Evolutionary conservation across 1,284 basidiomycete species (phyloP).

Genomic region (Ceratobasidium sp.): DNA sequence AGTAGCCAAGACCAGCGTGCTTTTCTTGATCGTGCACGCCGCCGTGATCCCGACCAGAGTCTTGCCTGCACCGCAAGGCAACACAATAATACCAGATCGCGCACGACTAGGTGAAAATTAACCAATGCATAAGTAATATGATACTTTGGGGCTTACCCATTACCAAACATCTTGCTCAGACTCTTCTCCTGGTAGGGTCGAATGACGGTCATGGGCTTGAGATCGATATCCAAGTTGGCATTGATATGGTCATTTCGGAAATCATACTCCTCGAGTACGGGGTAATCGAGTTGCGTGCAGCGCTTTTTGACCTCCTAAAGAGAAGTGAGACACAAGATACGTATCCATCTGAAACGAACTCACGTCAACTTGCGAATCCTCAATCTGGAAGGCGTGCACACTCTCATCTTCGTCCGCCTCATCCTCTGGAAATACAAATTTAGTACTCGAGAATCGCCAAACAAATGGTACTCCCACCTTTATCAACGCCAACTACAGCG

Average conservation of each 20-base stretch:
- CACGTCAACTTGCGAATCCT: constrained; percentile 91
- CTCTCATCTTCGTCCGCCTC: constrained; percentile 97
- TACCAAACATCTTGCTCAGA: constrained; percentile 98
- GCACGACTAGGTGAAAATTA: constrained; percentile 74
- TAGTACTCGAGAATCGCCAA: not conserved
- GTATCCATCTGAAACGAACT: constrained; percentile 52
- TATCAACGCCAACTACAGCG: constrained; percentile 91
- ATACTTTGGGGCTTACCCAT: constrained; percentile 71
- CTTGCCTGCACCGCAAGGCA: constrained; percentile 99
- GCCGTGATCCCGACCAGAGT: constrained; percentile 99
- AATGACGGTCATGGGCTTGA: constrained; percentile 96
- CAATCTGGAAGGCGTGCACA: constrained; percentile 95
- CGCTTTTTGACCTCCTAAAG: constrained; percentile 88
- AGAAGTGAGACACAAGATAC: constrained; percentile 6
- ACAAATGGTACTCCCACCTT: constrained; percentile 65
- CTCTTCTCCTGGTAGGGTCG: constrained; percentile 98
- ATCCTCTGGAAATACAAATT: constrained; percentile 64
- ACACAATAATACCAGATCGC: constrained; percentile 97
- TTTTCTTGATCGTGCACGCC: constrained; percentile 99
- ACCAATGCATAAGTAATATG: not conserved
- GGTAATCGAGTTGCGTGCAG: constrained; percentile 95
- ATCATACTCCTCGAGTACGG: constrained; percentile 98
- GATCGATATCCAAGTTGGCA: constrained; percentile 94
- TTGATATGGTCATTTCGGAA: constrained; percentile 96
- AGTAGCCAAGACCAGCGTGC: constrained; percentile 96